These are phyloP conservation scores for Eucalyptus albens DNA, from an alignment of 345 rosid species.

Conservation along the genomic window DNA sequence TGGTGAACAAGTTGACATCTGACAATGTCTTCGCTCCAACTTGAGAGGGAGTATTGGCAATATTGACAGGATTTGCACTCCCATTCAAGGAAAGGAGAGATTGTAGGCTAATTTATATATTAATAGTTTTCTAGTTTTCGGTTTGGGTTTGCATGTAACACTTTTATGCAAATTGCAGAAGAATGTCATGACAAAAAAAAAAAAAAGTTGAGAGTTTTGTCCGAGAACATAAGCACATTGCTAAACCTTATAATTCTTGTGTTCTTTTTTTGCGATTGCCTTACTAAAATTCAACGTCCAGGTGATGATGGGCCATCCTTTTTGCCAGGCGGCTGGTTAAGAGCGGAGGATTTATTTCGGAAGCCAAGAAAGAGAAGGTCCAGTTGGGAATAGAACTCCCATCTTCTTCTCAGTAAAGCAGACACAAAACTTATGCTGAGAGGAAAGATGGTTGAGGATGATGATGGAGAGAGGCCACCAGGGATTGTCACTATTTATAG, in stretches of 20 bases:
- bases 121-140: too few relatives aligned
- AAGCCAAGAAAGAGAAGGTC: too few relatives aligned
- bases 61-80: too few relatives aligned
- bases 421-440: neutral
- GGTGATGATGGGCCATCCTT: rapidly evolving
- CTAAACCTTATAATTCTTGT: neutral
- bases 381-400: too few relatives aligned
- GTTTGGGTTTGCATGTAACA: neutral
- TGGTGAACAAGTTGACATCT: neutral
- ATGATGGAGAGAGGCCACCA: neutral
- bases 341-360: too few relatives aligned
- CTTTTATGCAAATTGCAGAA: neutral
- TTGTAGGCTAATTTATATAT: neutral
- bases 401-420: neutral
- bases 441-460: neutral
- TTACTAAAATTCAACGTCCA: neutral
- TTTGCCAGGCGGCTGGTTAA: rapidly evolving
- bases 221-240: rapidly evolving
- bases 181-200: neutral
- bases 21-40: rapidly evolving
- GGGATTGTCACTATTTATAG: neutral
- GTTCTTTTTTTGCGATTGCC: too few relatives aligned
- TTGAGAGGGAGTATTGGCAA: neutral
- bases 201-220: neutral
- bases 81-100: neutral